Evolutionary conservation across 2,329 filamentous ascomycete species (phyloP), one percentile per base, ranked within the genome.

Genomic region (Colletotrichum gigasporum): DNA sequence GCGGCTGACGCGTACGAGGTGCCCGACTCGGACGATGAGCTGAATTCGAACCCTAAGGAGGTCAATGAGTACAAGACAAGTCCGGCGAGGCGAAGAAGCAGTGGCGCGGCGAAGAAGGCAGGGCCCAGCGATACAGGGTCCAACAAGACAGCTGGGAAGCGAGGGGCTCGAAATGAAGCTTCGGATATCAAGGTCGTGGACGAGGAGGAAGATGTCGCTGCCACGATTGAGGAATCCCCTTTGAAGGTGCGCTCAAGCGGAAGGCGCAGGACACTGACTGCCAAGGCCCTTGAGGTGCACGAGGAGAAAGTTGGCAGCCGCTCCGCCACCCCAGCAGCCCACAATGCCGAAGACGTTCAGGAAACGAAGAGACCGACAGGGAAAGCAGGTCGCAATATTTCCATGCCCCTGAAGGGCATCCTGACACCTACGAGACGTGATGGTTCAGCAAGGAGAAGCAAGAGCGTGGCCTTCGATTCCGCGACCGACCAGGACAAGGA

Each of bases 391-490:
- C 37, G 56, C n/a, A 66, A 26, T 5, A 32, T 53, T 4, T 52
- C 57, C 9, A 41, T 65, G 35, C 66, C 73, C n/a, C 79, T 84
- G 9, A 88, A 84, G 70, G 80, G 86, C 7, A 90, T 89, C 58
- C 71, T 89, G 41, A 84, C 85, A 3, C 86, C 87, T 3, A 79
- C 78, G 16, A 86, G 83, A 72, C 81, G 79, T 63, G 73, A 72
- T 37, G 48, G 65, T 18, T 54, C 62, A 18, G 42, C 35, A 70
- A 74, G 79, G 70, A 67, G 76, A 52, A 79, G 75, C 12, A 90
- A 89, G 73, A 88, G 75, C 67, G 87, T 89, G 12, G 83, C 80
- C 0, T 90, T 89, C 69, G 78, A 82, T n/a, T 39, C 55, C 10
- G 14, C 68, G 69, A 26, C 32, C 22, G 70, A 67, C 24, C 67